Evolutionary conservation across 2,329 filamentous ascomycete species (phyloP).

Genomic region (Huntiella abstrusa): DNA sequence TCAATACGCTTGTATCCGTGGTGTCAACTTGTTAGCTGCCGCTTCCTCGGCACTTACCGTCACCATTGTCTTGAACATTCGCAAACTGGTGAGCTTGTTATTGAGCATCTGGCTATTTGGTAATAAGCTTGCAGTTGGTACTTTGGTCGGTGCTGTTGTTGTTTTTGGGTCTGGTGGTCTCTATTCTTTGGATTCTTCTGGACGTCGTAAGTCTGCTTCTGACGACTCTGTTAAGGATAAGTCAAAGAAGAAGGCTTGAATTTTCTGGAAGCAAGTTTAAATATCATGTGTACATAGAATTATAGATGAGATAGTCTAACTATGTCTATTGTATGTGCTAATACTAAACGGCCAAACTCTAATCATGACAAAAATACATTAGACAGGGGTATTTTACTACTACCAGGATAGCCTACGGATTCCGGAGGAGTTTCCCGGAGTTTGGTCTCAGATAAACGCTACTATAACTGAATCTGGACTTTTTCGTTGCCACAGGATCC

Average conservation of each 20-base stretch:
- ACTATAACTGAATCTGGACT: no score
- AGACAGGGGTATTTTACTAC: no score
- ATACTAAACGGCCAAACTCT: no score
- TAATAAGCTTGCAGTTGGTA: constrained; percentile 57
- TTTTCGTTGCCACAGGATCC: no score
- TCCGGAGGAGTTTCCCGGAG: no score
- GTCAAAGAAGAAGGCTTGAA: constrained; percentile 9
- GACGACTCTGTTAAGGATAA: constrained; percentile 2
- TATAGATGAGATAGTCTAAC: neutral
- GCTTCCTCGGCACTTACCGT: constrained; percentile 83
- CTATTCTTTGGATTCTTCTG: constrained; percentile 55
- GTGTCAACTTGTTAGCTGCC: constrained; percentile 83
- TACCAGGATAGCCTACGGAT: no score
- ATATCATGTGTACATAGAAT: no score
- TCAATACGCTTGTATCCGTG: constrained; percentile 86
- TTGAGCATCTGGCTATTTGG: constrained; percentile 91
- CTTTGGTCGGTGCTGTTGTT: constrained; percentile 60
- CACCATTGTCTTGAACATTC: constrained; percentile 86
- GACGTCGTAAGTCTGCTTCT: constrained; percentile 1
- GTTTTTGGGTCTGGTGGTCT: constrained; percentile 84
- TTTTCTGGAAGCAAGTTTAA: neutral
- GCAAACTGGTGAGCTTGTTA: constrained; percentile 80
- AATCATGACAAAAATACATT: no score
- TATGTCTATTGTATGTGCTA: neutral
- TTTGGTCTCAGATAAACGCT: no score